phyloP scores from a whole-genome alignment of 1,284 basidiomycete species.

The Lignosus rhinocerotis region DNA sequence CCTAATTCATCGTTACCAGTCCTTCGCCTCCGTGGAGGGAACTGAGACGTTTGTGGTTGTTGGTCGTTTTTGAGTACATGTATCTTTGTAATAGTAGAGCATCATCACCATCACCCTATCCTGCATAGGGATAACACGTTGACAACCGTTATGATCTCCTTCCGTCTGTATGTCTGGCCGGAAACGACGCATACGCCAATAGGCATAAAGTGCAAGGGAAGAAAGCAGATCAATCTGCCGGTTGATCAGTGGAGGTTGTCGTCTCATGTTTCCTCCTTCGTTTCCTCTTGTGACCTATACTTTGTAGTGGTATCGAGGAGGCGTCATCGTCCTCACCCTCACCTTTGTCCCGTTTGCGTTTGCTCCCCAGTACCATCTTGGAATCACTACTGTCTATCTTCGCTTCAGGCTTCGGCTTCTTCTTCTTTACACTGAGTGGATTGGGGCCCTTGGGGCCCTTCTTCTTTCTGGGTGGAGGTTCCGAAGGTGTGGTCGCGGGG shows the following conservation, averaged over 20 bases:
- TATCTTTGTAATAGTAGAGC: slow-evolving; percentile 17
- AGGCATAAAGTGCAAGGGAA: no score
- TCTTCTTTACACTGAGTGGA: slow-evolving; percentile 92
- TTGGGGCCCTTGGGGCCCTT: slow-evolving; percentile 87
- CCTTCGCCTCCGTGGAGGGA: slow-evolving; percentile 76
- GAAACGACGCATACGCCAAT: no score
- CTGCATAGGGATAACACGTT: neutral
- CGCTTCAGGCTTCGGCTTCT: slow-evolving; percentile 40
- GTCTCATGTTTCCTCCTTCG: slow-evolving; percentile 33
- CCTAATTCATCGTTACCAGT: slow-evolving; percentile 48
- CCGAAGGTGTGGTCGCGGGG: slow-evolving; percentile 37
- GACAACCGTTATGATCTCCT: neutral
- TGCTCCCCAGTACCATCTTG: slow-evolving; percentile 18
- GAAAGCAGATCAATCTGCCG: no score
- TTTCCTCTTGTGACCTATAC: slow-evolving; percentile 35
- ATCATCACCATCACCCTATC: slow-evolving; percentile 13
- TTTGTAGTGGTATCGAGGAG: neutral
- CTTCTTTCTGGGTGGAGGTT: slow-evolving; percentile 57
- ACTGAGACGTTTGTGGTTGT: slow-evolving; percentile 29
- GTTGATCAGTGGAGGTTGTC: no score
- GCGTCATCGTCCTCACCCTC: slow-evolving; percentile 14
- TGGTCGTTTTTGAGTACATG: neutral
- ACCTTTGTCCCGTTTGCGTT: slow-evolving; percentile 29
- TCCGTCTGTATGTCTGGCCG: neutral
- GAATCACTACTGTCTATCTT: neutral